Conservation (phyloP, 768 basidiomycete genomes). For the Suillus bovinus region DNA sequence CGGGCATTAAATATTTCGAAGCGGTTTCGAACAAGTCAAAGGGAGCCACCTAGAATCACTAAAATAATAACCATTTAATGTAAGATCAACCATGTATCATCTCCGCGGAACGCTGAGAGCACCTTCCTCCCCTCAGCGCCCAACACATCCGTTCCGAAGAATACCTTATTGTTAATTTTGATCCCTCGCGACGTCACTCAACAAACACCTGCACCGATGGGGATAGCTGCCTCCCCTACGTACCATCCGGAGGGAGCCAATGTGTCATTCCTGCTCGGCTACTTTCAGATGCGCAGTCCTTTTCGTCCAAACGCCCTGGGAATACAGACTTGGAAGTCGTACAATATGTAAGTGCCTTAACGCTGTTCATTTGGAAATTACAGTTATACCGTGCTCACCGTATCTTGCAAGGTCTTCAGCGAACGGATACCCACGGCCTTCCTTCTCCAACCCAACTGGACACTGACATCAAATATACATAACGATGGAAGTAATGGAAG, state of each 20-base stretch:
- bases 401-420: neutral
- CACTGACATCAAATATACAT: neutral
- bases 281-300: neutral
- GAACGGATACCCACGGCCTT: neutral
- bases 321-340: neutral
- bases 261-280: neutral
- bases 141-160: too few relatives aligned
- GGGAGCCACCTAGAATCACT: too few relatives aligned
- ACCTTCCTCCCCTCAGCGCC: too few relatives aligned
- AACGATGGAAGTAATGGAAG: neutral
- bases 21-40: too few relatives aligned
- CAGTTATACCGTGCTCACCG: neutral
- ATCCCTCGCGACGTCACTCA: neutral
- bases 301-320: neutral
- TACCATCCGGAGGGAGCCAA: neutral
- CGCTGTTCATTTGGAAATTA: neutral
- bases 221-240: too few relatives aligned
- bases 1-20: too few relatives aligned
- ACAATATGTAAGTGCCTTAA: neutral
- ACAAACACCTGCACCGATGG: neutral
- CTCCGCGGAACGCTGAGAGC: neutral
- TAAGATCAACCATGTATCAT: neutral
- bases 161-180: neutral
- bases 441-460: neutral
- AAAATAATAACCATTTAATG: neutral